These are phyloP conservation scores for Calonectria montana DNA, from an alignment of 2,329 filamentous ascomycete genomes.

Conservation along the genomic window DNA sequence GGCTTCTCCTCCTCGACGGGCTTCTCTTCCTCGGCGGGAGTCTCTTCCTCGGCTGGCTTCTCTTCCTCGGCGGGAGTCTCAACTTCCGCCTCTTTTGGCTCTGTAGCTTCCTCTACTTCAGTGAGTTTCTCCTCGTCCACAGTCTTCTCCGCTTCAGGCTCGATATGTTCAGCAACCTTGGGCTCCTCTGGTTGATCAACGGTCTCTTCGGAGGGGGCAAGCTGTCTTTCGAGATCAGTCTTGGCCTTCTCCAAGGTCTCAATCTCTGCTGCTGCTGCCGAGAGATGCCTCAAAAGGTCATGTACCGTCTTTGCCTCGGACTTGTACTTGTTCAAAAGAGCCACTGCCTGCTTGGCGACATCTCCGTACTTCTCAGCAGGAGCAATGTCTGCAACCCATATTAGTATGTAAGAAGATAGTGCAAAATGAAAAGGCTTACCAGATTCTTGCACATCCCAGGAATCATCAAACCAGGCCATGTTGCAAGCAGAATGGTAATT, in stretches of 20 bases:
- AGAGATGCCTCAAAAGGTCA: constrained; percentile 27
- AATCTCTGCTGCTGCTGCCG: constrained; percentile 21
- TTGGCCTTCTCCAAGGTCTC: constrained; percentile 24
- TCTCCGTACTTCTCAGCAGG: constrained; percentile 26
- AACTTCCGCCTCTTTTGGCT: background rate
- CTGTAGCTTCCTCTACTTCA: background rate
- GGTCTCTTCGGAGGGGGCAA: constrained; percentile 15
- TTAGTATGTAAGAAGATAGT: constrained; percentile 5
- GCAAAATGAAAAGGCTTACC: background rate
- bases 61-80: background rate
- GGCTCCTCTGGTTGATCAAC: constrained; percentile 1
- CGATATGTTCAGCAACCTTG: background rate
- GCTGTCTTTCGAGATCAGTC: constrained; percentile 17
- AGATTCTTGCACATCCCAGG: constrained; percentile 29
- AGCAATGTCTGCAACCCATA: constrained; percentile 9
- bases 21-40: background rate
- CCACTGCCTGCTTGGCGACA: constrained; percentile 24
- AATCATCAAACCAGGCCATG: constrained; percentile 32
- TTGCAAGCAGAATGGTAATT: background rate
- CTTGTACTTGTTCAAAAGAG: constrained; percentile 23
- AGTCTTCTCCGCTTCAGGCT: background rate
- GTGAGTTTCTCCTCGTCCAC: background rate
- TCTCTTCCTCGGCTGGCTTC: background rate
- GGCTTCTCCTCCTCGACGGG: background rate
- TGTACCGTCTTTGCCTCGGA: constrained; percentile 27